These are phyloP conservation scores for Tilletia setariae DNA, from an alignment of 1,284 basidiomycete species.

Conservation along the genomic window DNA sequence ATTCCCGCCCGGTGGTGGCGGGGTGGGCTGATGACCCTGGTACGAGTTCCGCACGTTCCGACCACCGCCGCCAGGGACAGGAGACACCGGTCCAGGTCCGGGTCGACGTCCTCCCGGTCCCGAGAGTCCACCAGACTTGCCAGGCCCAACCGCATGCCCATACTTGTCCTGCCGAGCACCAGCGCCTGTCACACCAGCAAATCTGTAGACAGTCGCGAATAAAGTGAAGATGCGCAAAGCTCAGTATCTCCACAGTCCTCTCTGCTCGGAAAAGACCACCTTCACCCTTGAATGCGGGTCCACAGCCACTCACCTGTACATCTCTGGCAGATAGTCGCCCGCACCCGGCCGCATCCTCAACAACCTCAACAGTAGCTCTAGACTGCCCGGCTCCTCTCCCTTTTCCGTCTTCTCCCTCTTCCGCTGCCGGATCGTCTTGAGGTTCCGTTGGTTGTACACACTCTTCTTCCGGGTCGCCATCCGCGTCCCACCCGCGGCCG, in stretches of 20 bases:
- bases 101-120: background rate
- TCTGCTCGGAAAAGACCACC: background rate
- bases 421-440: constrained; percentile 91
- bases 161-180: background rate
- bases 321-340: constrained; percentile 42
- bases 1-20: too few relatives aligned
- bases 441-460: constrained; percentile 71
- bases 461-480: constrained; percentile 33
- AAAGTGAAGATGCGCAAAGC: background rate
- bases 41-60: too few relatives aligned
- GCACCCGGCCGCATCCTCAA: constrained; percentile 45
- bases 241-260: background rate
- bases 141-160: background rate
- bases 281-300: background rate
- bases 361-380: constrained; percentile 30
- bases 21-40: too few relatives aligned
- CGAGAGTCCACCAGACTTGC: background rate
- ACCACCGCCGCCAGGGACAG: background rate
- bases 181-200: constrained; percentile 10
- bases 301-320: constrained; percentile 8
- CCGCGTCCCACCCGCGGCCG: background rate
- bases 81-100: background rate
- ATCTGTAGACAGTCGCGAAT: background rate
- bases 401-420: constrained; percentile 82
- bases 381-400: constrained; percentile 24